A percentile compares a stretch with the other conserved stretches of the same genome.
These are phyloP conservation scores for Aspergillus ochraceoroseus DNA, from an alignment of 2,329 filamentous ascomycete genomes.

Conservation along the genomic window DNA sequence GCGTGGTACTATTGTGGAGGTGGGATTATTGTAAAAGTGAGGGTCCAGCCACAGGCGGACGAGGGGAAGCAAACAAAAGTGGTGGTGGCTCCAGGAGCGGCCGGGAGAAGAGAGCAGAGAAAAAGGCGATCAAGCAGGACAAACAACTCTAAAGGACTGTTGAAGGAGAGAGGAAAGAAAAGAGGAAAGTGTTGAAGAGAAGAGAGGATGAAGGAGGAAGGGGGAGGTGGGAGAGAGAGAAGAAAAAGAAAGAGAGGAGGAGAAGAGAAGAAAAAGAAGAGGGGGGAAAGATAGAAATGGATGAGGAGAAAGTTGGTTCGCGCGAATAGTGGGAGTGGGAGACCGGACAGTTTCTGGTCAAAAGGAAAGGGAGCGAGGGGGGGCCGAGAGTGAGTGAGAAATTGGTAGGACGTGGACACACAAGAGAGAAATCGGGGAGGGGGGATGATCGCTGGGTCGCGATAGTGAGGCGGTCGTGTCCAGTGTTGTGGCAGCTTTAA, in stretches of 20 bases:
- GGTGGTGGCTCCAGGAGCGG: slow-evolving; percentile 7
- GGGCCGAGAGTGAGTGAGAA: slow-evolving; percentile 18
- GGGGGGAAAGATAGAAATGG: slow-evolving; percentile 16
- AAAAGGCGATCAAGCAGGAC: slow-evolving; percentile 24
- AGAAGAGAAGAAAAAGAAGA: slow-evolving; percentile 18
- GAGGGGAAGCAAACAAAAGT: slow-evolving; percentile 14
- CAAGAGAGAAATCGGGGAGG: slow-evolving; percentile 21
- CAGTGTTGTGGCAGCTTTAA: slow-evolving; percentile 18
- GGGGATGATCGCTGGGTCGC: slow-evolving; percentile 24
- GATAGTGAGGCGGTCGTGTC: slow-evolving; percentile 26
- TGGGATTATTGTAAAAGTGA: slow-evolving; percentile 23
- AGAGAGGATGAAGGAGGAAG: slow-evolving; percentile 17
- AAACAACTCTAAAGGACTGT: slow-evolving; percentile 21
- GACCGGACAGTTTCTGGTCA: slow-evolving; percentile 20
- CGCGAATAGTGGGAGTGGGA: slow-evolving; percentile 18
- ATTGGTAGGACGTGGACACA: slow-evolving; percentile 23
- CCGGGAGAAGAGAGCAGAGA: slow-evolving; percentile 11
- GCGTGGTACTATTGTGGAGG: slow-evolving; percentile 26
- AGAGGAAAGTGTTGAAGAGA: slow-evolving; percentile 21
- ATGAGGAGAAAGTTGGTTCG: slow-evolving; percentile 21
- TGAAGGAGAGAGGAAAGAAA: slow-evolving; percentile 17
- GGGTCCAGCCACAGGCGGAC: slow-evolving; percentile 43
- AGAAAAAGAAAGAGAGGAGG: slow-evolving; percentile 14
- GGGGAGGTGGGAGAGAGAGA: slow-evolving; percentile 18
- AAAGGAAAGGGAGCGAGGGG: slow-evolving; percentile 20